Evolutionary conservation across 2,329 filamentous ascomycete genomes (phyloP).

Genomic region (Trichoderma oligosporum): DNA sequence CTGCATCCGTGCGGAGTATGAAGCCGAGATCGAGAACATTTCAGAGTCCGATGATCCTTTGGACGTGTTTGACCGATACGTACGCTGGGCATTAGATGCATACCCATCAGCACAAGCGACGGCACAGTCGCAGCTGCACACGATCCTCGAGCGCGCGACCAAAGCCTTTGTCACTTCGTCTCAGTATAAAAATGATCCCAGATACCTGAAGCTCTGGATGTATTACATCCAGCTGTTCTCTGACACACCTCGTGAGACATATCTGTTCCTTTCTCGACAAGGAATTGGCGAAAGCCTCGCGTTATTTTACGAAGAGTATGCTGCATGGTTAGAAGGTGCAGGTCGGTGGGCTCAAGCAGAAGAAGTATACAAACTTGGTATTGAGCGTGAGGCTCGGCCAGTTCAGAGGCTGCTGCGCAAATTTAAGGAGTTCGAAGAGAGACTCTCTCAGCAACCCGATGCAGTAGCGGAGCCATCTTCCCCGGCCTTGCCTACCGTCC

Average conservation of each 20-base stretch:
- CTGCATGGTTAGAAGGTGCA: slow-evolving; percentile 82
- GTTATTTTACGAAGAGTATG: slow-evolving; percentile 95
- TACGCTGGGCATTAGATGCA: slow-evolving; percentile 92
- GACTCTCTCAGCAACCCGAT: slow-evolving; percentile 63
- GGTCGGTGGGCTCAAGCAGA: slow-evolving; percentile 86
- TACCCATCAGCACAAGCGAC: slow-evolving; percentile 94
- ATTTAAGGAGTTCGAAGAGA: slow-evolving; percentile 84
- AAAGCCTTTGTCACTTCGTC: slow-evolving; percentile 79
- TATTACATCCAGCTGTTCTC: slow-evolving; percentile 91
- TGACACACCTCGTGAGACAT: slow-evolving; percentile 88
- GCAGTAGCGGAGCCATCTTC: slow-evolving; percentile 68
- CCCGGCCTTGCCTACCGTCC: slow-evolving; percentile 77
- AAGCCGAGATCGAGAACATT: slow-evolving; percentile 73
- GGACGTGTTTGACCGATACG: slow-evolving; percentile 93
- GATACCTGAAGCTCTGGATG: slow-evolving; percentile 91
- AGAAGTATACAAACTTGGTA: slow-evolving; percentile 86
- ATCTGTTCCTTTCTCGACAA: slow-evolving; percentile 85
- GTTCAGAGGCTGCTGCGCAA: slow-evolving; percentile 78
- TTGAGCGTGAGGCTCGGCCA: slow-evolving; percentile 83
- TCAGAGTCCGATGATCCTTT: slow-evolving; percentile 91
- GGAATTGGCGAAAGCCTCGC: slow-evolving; percentile 81
- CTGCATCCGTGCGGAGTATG: slow-evolving; percentile 75
- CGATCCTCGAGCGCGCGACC: slow-evolving; percentile 86
- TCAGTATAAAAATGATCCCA: slow-evolving; percentile 92
- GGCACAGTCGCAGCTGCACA: slow-evolving; percentile 82